Percentiles rank a stretch among this genome's conserved stretches.
Conservation (phyloP, 2,329 filamentous ascomycete genomes). For the Lecanicillium sp. region DNA sequence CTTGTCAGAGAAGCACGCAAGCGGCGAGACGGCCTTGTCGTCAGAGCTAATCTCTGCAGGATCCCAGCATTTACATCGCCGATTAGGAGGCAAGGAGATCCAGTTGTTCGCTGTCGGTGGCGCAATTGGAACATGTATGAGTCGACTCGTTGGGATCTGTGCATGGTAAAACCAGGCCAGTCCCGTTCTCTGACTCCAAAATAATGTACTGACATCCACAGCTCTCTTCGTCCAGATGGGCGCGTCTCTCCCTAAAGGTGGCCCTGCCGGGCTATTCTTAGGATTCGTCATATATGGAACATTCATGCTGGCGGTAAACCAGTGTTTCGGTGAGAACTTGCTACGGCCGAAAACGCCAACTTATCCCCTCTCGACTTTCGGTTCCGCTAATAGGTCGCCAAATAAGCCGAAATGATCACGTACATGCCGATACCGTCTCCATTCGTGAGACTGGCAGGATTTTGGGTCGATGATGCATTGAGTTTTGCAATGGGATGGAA, state of each 20-base stretch:
- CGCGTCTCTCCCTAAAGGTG: conserved; percentile 22
- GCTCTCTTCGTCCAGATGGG: conserved; percentile 22
- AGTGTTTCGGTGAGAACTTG: conserved; percentile 15
- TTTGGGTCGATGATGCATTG: conserved; percentile 39
- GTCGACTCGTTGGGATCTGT: no score
- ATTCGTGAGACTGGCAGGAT: conserved; percentile 36
- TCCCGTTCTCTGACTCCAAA: no score
- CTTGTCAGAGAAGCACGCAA: no score
- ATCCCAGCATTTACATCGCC: conserved; percentile 1
- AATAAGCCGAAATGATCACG: conserved; percentile 38
- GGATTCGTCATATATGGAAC: conserved; percentile 18
- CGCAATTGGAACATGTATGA: conserved; percentile 2
- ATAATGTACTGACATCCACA: neutral
- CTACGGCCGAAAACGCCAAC: no score
- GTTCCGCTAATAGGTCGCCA: neutral
- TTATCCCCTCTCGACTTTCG: no score
- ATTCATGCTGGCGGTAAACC: conserved; percentile 19
- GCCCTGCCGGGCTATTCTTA: conserved; percentile 25
- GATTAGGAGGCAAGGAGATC: conserved; percentile 1
- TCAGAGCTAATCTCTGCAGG: conserved; percentile 1
- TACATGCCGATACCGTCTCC: conserved; percentile 37
- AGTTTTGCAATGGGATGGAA: conserved; percentile 39
- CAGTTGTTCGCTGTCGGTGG: conserved; percentile 2
- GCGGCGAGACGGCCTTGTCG: neutral
- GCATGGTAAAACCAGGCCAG: no score